phyloP scores from a whole-genome alignment of 2,329 filamentous ascomycete genomes.

The Colletotrichum siamense region DNA sequence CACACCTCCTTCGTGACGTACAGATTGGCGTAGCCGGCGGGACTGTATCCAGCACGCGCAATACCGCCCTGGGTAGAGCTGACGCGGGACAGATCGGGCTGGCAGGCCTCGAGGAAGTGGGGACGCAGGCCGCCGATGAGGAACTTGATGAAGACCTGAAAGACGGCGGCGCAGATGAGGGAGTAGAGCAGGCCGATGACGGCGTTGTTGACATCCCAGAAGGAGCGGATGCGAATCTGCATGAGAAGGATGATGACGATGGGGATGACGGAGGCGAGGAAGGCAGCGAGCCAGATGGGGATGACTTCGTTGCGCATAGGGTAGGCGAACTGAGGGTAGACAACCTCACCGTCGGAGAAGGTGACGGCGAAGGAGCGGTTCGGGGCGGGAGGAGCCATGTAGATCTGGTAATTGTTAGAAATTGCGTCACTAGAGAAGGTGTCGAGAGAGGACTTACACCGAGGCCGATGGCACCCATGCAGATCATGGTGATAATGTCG shows the following conservation, averaged over 20 bases:
- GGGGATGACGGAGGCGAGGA: conserved; percentile 69
- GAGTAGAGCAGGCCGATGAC: conserved; percentile 73
- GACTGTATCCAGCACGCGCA: conserved; percentile 46
- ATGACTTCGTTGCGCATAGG: conserved; percentile 73
- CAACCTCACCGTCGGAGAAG: conserved; percentile 70
- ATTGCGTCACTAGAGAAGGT: fast-evolving
- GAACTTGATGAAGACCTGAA: conserved; percentile 79
- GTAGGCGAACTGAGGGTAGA: conserved; percentile 75
- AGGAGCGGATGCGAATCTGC: conserved; percentile 71
- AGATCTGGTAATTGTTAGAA: conserved; percentile 48
- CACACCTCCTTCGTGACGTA: conserved; percentile 76
- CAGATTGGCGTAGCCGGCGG: conserved; percentile 59
- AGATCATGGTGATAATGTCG: conserved; percentile 71
- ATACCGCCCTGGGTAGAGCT: conserved; percentile 48
- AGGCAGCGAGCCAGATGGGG: conserved; percentile 73
- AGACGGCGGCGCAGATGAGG: conserved; percentile 73
- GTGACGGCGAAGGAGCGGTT: conserved; percentile 73
- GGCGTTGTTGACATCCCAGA: conserved; percentile 76
- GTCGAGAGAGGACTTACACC: conserved; percentile 53
- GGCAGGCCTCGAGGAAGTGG: conserved; percentile 74
- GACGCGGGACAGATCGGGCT: conserved; percentile 58
- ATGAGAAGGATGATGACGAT: conserved; percentile 68
- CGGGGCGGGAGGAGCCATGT: conserved; percentile 68
- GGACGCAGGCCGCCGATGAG: conserved; percentile 77
- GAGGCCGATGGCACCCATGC: conserved; percentile 70